These are phyloP conservation scores for Sclerotinia subarctica DNA, from an alignment of 2,329 filamentous ascomycete species.

Conservation along the genomic window DNA sequence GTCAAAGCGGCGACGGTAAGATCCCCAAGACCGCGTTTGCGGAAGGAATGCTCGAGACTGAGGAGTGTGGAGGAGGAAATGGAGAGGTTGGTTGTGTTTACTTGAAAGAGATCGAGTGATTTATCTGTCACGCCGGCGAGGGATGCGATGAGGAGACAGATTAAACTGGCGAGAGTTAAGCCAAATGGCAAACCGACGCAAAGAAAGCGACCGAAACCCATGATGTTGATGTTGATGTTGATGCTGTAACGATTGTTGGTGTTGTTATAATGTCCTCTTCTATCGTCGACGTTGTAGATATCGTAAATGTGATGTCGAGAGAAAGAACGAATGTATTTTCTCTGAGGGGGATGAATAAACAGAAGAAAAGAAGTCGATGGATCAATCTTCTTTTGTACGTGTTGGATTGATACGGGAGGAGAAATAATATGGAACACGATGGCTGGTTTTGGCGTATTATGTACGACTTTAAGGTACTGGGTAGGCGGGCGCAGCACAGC, in stretches of 20 bases:
- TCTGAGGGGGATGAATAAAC: neutral
- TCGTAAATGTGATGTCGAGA: neutral
- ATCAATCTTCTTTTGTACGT: neutral
- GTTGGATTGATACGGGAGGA: slow-evolving; percentile 2
- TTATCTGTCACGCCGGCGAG: slow-evolving; percentile 56
- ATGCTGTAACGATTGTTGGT: slow-evolving; percentile 1
- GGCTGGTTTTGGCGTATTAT: slow-evolving; percentile 9
- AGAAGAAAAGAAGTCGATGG: neutral
- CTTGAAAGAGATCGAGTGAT: slow-evolving; percentile 55
- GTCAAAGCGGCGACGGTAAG: slow-evolving; percentile 35
- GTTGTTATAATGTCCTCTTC: slow-evolving; percentile 19
- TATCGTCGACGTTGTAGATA: slow-evolving; percentile 26
- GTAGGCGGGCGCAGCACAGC: slow-evolving; percentile 5
- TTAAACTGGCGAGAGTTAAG: slow-evolving; percentile 72
- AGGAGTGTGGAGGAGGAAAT: slow-evolving; percentile 33
- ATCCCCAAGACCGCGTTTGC: slow-evolving; percentile 21
- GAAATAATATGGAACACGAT: neutral
- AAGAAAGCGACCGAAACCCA: slow-evolving; percentile 73
- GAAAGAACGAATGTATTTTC: slow-evolving; percentile 6
- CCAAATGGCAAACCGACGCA: slow-evolving; percentile 87
- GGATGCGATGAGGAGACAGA: slow-evolving; percentile 61
- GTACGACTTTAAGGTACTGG: neutral
- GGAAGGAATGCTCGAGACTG: slow-evolving; percentile 26
- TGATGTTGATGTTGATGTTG: slow-evolving; percentile 42
- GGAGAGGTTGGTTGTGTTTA: slow-evolving; percentile 59